phyloP scores from a whole-genome alignment of 805 yeast species.

The Cyberlindnera petersonii region DNA sequence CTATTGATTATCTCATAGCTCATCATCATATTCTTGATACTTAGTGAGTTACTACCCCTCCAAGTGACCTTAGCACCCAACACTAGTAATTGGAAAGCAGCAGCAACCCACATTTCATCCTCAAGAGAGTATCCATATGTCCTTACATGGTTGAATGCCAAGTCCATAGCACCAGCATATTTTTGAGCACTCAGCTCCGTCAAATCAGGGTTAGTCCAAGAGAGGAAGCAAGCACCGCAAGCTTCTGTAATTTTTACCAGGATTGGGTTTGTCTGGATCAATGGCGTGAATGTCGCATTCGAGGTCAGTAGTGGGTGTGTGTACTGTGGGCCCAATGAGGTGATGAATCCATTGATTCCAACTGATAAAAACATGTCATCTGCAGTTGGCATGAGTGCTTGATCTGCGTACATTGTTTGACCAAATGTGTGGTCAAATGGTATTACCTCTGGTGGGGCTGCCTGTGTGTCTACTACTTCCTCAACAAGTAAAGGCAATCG shows the following conservation, averaged over 20 bases:
- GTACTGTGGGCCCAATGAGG: conserved; percentile 39
- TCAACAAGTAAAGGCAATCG: too few relatives aligned
- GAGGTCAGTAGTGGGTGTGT: conserved; percentile 40
- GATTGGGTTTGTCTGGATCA: conserved; percentile 28
- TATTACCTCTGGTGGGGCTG: neutral
- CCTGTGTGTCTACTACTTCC: neutral
- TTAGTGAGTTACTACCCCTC: conserved; percentile 14
- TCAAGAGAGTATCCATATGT: conserved; percentile 1
- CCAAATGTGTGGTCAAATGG: neutral
- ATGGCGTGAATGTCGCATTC: conserved; percentile 37
- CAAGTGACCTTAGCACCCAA: conserved; percentile 34
- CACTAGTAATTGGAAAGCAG: conserved; percentile 37
- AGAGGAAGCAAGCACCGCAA: conserved; percentile 39
- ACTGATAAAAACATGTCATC: conserved; percentile 21
- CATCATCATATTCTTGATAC: conserved; percentile 30
- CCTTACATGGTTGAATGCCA: conserved; percentile 9
- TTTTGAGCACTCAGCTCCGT: conserved; percentile 22
- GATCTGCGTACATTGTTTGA: neutral
- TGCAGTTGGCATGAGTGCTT: conserved; percentile 1
- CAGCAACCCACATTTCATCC: conserved; percentile 37
- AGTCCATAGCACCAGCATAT: conserved; percentile 26
- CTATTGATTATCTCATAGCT: conserved; percentile 34
- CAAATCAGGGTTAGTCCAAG: conserved; percentile 31
- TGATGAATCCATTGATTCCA: conserved; percentile 39
- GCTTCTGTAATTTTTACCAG: conserved; percentile 35